A percentile compares a stretch with the other conserved stretches of the same genome.
These are phyloP conservation scores for Medakamo hakoo DNA, from an alignment of 139 green algal genomes.

Conservation along the genomic window DNA sequence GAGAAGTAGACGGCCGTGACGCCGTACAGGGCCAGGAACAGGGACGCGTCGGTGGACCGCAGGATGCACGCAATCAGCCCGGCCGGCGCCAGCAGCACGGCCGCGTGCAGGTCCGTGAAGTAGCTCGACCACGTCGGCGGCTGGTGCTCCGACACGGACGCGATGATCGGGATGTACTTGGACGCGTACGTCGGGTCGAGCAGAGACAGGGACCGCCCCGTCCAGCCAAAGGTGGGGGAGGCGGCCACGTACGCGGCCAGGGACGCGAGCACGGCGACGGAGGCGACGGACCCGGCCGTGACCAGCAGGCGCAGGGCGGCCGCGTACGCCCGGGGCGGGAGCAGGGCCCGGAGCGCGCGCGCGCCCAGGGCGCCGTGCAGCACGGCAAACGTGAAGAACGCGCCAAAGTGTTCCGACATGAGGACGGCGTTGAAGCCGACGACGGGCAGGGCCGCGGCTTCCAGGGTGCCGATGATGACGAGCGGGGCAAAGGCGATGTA, in stretches of 20 bases:
- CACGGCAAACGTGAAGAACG: constrained; percentile 70
- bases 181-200: constrained; percentile 91
- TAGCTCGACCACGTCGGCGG: constrained; percentile 78
- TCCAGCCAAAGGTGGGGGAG: constrained; percentile 89
- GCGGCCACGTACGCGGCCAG: constrained; percentile 59
- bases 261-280: constrained; percentile 24
- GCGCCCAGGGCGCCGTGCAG: constrained; percentile 61
- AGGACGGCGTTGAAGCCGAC: constrained; percentile 94
- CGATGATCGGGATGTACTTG: constrained; percentile 97
- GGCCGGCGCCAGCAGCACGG: constrained; percentile 34
- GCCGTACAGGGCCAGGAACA: constrained; percentile 92
- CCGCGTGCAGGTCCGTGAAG: constrained; percentile 61
- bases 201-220: constrained; percentile 68
- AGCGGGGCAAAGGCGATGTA: constrained; percentile 76
- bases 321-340: constrained; percentile 33
- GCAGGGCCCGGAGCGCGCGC: constrained; percentile 23
- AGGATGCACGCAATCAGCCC: constrained; percentile 70
- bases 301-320: constrained; percentile 42
- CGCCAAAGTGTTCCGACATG: constrained; percentile 88
- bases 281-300: constrained; percentile 10
- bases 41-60: constrained; percentile 54
- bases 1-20: constrained; percentile 89
- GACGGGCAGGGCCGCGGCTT: constrained; percentile 68
- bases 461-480: constrained; percentile 60
- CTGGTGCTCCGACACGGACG: constrained; percentile 81